Conservation (phyloP, 208 protist genomes). For the Crithidia fasciculata region DNA sequence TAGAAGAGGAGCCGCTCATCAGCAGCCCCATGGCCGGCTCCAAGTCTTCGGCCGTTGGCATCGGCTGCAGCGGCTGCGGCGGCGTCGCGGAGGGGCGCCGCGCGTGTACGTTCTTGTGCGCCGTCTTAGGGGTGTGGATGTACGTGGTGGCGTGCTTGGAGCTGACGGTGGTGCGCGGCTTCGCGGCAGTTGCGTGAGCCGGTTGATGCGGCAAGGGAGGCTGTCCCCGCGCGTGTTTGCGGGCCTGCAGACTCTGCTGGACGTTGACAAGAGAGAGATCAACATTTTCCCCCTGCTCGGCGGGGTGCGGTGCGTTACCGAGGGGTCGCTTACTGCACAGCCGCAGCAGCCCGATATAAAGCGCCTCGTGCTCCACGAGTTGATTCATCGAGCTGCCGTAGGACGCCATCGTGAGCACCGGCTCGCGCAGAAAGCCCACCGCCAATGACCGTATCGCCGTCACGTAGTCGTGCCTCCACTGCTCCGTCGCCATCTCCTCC, state of each 20-base stretch:
- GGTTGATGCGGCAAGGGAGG: not conserved
- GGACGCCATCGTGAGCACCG: conserved; percentile 14
- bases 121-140: conserved; percentile 6
- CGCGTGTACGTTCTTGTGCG: not conserved
- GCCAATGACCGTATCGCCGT: conserved; percentile 35
- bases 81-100: conserved; percentile 1
- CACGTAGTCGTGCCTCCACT: conserved; percentile 32
- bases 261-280: not conserved
- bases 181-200: not conserved
- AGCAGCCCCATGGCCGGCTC: not conserved
- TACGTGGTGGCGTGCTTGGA: not conserved
- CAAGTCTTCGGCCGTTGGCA: not conserved
- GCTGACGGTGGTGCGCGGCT: not conserved
- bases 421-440: conserved; percentile 28
- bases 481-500: conserved; percentile 11
- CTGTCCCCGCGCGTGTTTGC: not conserved
- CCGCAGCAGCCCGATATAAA: conserved; percentile 39
- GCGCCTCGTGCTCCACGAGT: conserved; percentile 33
- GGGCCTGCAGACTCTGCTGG: not conserved
- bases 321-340: conserved; percentile 24
- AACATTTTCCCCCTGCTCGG: not conserved
- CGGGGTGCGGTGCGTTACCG: conserved; percentile 11
- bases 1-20: not conserved
- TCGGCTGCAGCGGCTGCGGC: not conserved
- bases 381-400: conserved; percentile 28